phyloP scores from a whole-genome alignment of 2,329 filamentous ascomycete genomes.

The Drechslera avenae region DNA sequence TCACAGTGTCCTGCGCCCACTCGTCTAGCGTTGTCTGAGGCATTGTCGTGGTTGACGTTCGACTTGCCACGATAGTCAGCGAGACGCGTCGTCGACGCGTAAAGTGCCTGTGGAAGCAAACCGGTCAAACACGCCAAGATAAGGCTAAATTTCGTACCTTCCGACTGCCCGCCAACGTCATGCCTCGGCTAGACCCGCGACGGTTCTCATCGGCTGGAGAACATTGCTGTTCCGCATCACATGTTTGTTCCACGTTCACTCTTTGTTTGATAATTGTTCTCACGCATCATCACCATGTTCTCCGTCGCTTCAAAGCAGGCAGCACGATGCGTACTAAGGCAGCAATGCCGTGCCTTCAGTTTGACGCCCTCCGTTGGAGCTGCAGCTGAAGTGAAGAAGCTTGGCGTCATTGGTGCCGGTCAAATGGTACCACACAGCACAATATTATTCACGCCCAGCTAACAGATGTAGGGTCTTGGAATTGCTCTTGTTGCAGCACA shows the following conservation, averaged over 20 bases:
- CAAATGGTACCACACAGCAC: slow-evolving; percentile 76
- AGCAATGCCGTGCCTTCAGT: slow-evolving; percentile 65
- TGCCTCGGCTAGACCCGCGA: slow-evolving; percentile 27
- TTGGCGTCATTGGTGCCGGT: slow-evolving; percentile 92
- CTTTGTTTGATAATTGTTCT: not conserved
- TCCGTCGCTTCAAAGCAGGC: slow-evolving; percentile 38
- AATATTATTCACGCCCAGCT: slow-evolving; percentile 14
- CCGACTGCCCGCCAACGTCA: slow-evolving; percentile 19
- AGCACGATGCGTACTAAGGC: slow-evolving; percentile 26
- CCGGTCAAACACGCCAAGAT: slow-evolving; percentile 31
- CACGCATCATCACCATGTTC: slow-evolving; percentile 33
- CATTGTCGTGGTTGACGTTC: slow-evolving; percentile 41
- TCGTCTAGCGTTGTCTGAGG: slow-evolving; percentile 50
- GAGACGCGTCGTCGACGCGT: slow-evolving; percentile 45
- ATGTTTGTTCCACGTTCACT: slow-evolving; percentile 16
- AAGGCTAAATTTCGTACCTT: slow-evolving; percentile 4
- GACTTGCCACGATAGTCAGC: slow-evolving; percentile 13
- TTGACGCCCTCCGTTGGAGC: slow-evolving; percentile 64
- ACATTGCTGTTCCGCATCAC: slow-evolving; percentile 16
- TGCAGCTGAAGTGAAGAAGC: slow-evolving; percentile 75
- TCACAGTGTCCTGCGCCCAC: slow-evolving; percentile 62
- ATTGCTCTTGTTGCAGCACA: slow-evolving; percentile 94
- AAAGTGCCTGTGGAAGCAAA: slow-evolving; percentile 33
- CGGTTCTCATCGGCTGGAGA: slow-evolving; percentile 34
- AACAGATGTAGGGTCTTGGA: slow-evolving; percentile 73